Evolutionary conservation across 345 rosid genomes (phyloP).

Genomic region (Brassica incana): DNA sequence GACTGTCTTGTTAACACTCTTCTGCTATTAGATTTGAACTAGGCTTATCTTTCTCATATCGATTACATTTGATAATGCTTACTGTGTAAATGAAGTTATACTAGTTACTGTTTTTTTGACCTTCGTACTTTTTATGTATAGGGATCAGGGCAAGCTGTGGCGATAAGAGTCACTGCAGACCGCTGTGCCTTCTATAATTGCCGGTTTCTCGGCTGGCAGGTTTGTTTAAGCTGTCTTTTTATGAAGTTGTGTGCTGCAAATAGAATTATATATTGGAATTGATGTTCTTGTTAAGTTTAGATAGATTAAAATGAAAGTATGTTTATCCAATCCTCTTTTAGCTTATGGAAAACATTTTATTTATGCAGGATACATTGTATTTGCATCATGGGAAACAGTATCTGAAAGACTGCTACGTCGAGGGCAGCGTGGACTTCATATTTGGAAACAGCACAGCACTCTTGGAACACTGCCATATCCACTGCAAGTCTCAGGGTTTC

Average conservation of each 20-base stretch:
- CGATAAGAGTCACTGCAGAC: constrained; percentile 89
- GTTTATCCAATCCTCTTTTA: too few relatives aligned
- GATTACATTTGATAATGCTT: background rate
- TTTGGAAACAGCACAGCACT: constrained; percentile 95
- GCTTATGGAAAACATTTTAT: too few relatives aligned
- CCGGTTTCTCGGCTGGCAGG: constrained; percentile 99
- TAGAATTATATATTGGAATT: too few relatives aligned
- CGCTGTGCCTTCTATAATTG: constrained; percentile 95
- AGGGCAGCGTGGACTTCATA: constrained; percentile 93
- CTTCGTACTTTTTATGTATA: constrained; percentile 9
- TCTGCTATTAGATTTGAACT: background rate
- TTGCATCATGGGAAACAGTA: constrained; percentile 91
- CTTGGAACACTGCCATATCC: constrained; percentile 93
- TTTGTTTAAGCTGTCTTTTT: constrained; percentile 15
- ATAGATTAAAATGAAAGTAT: too few relatives aligned
- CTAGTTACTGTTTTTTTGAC: background rate
- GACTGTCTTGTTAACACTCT: background rate
- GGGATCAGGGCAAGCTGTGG: constrained; percentile 99
- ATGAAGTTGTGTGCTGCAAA: background rate
- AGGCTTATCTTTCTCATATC: too few relatives aligned
- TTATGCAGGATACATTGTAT: constrained; percentile 81
- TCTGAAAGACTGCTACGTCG: constrained; percentile 82
- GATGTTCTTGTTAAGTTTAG: too few relatives aligned
- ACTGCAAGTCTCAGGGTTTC: constrained; percentile 86
- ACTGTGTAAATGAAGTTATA: background rate